A percentile compares a stretch with the other conserved stretches of the same genome.
phyloP scores from a whole-genome alignment of 306 rosid species.

The Ormosia emarginata region DNA sequence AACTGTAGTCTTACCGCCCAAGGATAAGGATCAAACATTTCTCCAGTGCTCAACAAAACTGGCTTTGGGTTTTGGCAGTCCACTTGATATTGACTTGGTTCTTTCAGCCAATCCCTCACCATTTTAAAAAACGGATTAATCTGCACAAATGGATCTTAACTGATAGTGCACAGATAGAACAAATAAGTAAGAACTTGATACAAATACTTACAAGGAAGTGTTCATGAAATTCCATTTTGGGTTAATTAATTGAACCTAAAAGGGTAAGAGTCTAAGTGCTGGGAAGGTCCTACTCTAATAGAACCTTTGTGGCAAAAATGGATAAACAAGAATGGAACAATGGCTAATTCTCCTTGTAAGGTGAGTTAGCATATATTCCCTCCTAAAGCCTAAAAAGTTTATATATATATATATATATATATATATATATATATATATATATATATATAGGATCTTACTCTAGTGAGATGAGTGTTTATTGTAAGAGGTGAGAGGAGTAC shows the following conservation, averaged over 20 bases:
- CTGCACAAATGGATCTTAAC: slow-evolving; percentile 34
- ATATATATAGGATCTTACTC: no score
- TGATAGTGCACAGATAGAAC: neutral
- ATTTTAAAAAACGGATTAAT: slow-evolving; percentile 50
- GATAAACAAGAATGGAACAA: no score
- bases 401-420: no score
- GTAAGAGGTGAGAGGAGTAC: no score
- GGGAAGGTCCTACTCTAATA: no score
- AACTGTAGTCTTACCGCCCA: slow-evolving; percentile 61
- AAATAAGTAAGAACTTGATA: neutral
- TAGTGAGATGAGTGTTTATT: no score
- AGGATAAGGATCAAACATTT: slow-evolving; percentile 80
- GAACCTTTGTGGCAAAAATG: no score
- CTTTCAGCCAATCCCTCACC: slow-evolving; percentile 44
- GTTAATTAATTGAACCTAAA: neutral
- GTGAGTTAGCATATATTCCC: neutral
- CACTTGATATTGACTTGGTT: slow-evolving; percentile 64
- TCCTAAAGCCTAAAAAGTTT: neutral
- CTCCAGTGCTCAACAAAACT: slow-evolving; percentile 68
- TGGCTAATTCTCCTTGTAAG: neutral
- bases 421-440: no score
- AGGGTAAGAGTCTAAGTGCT: neutral
- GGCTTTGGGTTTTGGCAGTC: slow-evolving; percentile 80
- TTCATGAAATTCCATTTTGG: neutral
- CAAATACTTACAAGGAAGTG: neutral